A percentile compares a stretch with the other conserved stretches of the same genome.
These are phyloP conservation scores for Penicillium sp. DNA, from an alignment of 2,329 filamentous ascomycete species.

Conservation along the genomic window DNA sequence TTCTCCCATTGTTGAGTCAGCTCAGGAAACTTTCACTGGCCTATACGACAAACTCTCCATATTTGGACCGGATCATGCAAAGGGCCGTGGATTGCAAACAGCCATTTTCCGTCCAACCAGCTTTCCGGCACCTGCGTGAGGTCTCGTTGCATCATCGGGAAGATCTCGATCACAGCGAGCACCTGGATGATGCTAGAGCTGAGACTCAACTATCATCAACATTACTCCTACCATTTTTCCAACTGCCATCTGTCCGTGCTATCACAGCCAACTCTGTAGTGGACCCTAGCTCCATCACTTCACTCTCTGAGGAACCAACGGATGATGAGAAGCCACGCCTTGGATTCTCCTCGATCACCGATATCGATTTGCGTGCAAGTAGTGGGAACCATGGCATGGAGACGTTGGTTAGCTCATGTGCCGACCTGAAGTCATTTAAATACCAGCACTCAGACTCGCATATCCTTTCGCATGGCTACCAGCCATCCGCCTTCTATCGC, in stretches of 20 bases:
- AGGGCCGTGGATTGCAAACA: conserved; percentile 21
- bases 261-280: conserved; percentile 29
- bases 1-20: conserved; percentile 28
- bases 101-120: conserved; percentile 17
- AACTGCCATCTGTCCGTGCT: conserved; percentile 25
- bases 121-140: conserved; percentile 21
- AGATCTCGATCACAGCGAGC: conserved; percentile 15
- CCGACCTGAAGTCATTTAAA: conserved; percentile 29
- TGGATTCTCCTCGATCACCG: conserved; percentile 21
- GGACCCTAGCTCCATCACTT: conserved; percentile 17
- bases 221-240: conserved; percentile 29
- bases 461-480: conserved; percentile 28
- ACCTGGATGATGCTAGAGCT: conserved; percentile 10
- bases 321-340: neutral
- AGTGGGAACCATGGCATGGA: conserved; percentile 30
- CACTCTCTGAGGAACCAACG: neutral
- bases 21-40: conserved; percentile 22
- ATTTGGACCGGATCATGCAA: conserved; percentile 24
- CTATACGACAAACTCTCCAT: conserved; percentile 22
- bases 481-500: conserved; percentile 27
- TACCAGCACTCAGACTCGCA: conserved; percentile 35
- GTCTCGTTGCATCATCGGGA: conserved; percentile 26
- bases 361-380: conserved; percentile 29
- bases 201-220: conserved; percentile 4
- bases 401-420: conserved; percentile 23